These are phyloP conservation scores for Rauvolfia tetraphylla DNA, from an alignment of 257 asterid species.

Conservation along the genomic window DNA sequence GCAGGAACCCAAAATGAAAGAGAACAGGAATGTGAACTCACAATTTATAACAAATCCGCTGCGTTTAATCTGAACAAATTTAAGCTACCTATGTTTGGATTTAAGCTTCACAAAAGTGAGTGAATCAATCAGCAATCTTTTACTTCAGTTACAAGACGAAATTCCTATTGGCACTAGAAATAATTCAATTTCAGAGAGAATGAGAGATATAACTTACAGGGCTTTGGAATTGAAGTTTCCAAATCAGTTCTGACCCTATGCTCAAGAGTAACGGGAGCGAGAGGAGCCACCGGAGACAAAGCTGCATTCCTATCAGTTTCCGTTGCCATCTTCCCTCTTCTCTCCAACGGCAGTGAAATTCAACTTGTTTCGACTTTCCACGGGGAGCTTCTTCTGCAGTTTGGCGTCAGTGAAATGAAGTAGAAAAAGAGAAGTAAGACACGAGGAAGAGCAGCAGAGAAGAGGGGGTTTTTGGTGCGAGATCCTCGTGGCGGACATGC, in stretches of 20 bases:
- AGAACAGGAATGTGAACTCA: too few species aligned
- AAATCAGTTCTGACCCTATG: conserved; percentile 61
- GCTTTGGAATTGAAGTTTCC: conserved; percentile 70
- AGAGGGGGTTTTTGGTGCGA: too few species aligned
- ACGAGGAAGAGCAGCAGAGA: not conserved
- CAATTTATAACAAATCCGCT: too few species aligned
- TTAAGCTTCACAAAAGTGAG: too few species aligned
- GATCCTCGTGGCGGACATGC: conserved; percentile 28
- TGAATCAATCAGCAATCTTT: too few species aligned
- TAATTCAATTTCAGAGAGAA: not conserved
- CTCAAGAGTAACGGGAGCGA: conserved; percentile 68
- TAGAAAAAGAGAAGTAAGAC: too few species aligned
- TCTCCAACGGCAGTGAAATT: not conserved
- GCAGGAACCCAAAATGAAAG: too few species aligned
- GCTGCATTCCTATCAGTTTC: conserved; percentile 47
- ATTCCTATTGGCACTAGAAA: too few species aligned
- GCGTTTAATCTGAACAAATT: too few species aligned
- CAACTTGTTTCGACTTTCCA: too few species aligned
- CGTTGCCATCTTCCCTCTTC: conserved; percentile 11
- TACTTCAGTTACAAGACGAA: too few species aligned
- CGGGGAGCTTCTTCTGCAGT: not conserved
- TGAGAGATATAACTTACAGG: conserved; percentile 42
- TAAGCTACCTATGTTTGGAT: too few species aligned
- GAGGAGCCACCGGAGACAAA: conserved; percentile 60
- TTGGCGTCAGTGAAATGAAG: not conserved